Percentiles rank a stretch among this genome's conserved stretches.
Conservation (phyloP, 2,329 filamentous ascomycete genomes). For the Thyridium curvatum region DNA sequence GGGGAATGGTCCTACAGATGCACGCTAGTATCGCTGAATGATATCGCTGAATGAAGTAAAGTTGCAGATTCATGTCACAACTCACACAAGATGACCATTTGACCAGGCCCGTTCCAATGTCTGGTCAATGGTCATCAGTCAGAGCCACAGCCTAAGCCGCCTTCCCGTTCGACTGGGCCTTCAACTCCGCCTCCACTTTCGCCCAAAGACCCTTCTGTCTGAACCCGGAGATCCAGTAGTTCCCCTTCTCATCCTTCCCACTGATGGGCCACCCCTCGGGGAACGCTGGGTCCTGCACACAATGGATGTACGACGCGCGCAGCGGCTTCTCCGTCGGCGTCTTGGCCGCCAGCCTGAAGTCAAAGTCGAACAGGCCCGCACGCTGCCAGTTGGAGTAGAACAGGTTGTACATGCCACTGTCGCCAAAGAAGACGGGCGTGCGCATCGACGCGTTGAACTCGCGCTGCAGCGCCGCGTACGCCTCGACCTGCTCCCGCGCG, state of each 20-base stretch:
- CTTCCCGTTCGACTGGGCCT: too few species aligned
- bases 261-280: conserved; percentile 18
- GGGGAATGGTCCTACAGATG: too few species aligned
- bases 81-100: too few species aligned
- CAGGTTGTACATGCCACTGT: conserved; percentile 21
- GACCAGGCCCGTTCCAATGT: too few species aligned
- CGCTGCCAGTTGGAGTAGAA: conserved; percentile 10
- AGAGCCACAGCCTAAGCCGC: too few species aligned
- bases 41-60: too few species aligned
- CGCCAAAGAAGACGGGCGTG: conserved; percentile 21
- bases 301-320: conserved; percentile 16
- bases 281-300: conserved; percentile 14
- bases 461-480: conserved; percentile 20
- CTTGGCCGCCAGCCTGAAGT: conserved; percentile 17
- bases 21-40: too few species aligned
- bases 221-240: conserved; percentile 20
- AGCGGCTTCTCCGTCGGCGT: conserved; percentile 3
- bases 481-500: conserved; percentile 26
- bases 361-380: conserved; percentile 7
- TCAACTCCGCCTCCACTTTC: conserved; percentile 9
- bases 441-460: conserved; percentile 3
- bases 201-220: conserved; percentile 16
- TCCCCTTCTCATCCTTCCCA: conserved; percentile 19
- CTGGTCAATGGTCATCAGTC: too few species aligned
- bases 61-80: too few species aligned